Base-by-base conservation (phyloP, 1,139 yeast genomes). In the Hyphopichia fennica region DNA sequence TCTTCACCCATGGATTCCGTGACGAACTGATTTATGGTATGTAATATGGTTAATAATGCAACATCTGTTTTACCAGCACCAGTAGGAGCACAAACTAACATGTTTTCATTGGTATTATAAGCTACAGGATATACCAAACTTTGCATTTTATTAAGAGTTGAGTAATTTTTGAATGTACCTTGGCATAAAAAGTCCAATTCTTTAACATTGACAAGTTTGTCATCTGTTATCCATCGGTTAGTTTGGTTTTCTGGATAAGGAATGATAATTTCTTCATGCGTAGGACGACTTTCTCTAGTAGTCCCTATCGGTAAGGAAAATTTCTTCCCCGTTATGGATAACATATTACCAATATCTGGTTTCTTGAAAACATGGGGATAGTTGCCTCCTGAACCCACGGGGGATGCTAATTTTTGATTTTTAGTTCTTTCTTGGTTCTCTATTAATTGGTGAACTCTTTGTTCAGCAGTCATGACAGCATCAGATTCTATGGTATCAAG, bases 11-110 rank as follows among this genome's bases (percentile, higher is more conserved):
- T 62, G 22, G 65, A 58, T 57, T 69, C 85, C 28, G 73, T 74
- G 9, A 75, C 67, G 53, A 68, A 81, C 56, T 88, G 93, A 35
- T 82, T 79, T n/a, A 93, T 84, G 0, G 95, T 80, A 53, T 86
- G 88, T 41, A 95, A 69, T 54, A 93, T 82, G 0, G 98, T 75
- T 34, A 93, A 67, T 54, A 95, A 68, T 0, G 99, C 99, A 33
- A 95, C 96, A 62, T 95, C 98, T 0, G 99, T 95, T 58, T 93
- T 93, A 77, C 99, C 99, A 7, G 99, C 98, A 74, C 99, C 99
- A 0, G 99, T 93, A 2, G 99, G 99, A 0, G 99, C 99, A 79
- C 99, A 93, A 2, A 93, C 91, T 40, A 93, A 73, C 96, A 95
- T 87, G 56, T 95, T 93, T 53, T 91, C 97, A 62, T 89, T 91